Conservation (phyloP, 1,284 basidiomycete species). For the Stereum hirsutum region DNA sequence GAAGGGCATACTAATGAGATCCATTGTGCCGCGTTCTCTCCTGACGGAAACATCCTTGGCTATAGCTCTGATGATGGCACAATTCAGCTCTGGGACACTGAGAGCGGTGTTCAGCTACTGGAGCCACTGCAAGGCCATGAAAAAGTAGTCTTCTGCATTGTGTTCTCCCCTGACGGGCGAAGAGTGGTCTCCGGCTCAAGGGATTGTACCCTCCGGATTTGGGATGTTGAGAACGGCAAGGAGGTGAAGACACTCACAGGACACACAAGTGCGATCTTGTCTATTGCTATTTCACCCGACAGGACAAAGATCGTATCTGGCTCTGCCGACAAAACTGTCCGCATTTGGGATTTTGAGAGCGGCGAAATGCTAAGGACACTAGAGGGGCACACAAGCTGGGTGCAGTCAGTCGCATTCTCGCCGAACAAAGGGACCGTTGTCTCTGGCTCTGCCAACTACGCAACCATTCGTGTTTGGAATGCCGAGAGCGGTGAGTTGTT, state of each 20-base stretch:
- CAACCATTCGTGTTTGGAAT: background rate
- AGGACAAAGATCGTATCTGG: too few species aligned
- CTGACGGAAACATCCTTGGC: background rate
- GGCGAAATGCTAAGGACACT: too few species aligned
- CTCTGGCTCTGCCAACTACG: background rate
- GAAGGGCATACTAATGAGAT: slow-evolving; percentile 11
- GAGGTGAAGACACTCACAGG: background rate
- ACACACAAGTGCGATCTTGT: too few species aligned
- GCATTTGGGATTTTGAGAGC: too few species aligned
- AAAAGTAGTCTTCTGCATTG: background rate
- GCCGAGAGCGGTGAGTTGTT: background rate
- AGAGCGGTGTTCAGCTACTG: too few species aligned
- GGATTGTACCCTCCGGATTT: background rate
- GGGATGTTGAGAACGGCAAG: background rate
- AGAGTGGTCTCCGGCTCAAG: background rate
- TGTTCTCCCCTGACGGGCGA: background rate
- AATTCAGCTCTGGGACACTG: slow-evolving; percentile 2
- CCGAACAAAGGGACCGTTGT: background rate
- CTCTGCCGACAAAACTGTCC: too few species aligned
- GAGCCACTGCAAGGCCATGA: background rate
- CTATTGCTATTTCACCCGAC: too few species aligned
- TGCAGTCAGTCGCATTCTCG: background rate
- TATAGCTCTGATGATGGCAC: slow-evolving; percentile 1
- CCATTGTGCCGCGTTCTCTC: slow-evolving; percentile 14
- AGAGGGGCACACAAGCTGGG: background rate